Evolutionary conservation across 139 green algal species (phyloP), one percentile per base, ranked within the genome.

Genomic region (Tetraselmis striata): DNA sequence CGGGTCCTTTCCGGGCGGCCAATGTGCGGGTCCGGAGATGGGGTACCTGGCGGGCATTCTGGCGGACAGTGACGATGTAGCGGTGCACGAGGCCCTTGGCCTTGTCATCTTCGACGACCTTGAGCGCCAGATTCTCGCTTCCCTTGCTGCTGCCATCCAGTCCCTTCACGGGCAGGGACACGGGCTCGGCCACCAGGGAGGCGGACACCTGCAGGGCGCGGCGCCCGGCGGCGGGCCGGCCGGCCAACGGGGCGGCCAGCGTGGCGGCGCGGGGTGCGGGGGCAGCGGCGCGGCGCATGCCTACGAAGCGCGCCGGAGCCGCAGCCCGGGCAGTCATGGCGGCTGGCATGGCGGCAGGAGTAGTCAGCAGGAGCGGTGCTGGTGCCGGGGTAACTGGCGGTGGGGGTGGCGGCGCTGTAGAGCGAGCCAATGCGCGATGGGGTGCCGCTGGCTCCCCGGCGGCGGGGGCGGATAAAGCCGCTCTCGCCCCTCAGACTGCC

Each of bases 41-140:
- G n/a, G n/a, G n/a, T n/a, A 97, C 95, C 91, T 82, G 75, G 77
- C 94, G 89, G 23, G 88, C 88, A 80, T 97, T 97, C 78, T 95
- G 92, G 77, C 89, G 88, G 2, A 96, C 90, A 75, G 92, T 92
- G 0, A 97, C 92, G 80, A 98, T 23, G 84, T 98, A 98, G 59
- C 94, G 88, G 89, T 98, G 95, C 75, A 98, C 95, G 75, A 98
- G 86, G 26, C 93, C 94, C 84, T 95, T 96, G 75, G 94, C 92
- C 1, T 91, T 93, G 28, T 92, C 88, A 23, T 85, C 77, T 0
- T 87, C 87, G 23, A 95, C 95, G 11, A 96, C 92, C 59, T 88
- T 89, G 74, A 98, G 85, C 0, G 91, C 80, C 5, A 98, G 85
- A 74, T 87, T 77, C 30, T 90, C 86, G 24, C 32, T 90, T 58